A percentile compares a stretch with the other conserved stretches of the same genome.
Evolutionary conservation across 148 eudicot species (phyloP).

Genomic region (Pouteria glomerata): DNA sequence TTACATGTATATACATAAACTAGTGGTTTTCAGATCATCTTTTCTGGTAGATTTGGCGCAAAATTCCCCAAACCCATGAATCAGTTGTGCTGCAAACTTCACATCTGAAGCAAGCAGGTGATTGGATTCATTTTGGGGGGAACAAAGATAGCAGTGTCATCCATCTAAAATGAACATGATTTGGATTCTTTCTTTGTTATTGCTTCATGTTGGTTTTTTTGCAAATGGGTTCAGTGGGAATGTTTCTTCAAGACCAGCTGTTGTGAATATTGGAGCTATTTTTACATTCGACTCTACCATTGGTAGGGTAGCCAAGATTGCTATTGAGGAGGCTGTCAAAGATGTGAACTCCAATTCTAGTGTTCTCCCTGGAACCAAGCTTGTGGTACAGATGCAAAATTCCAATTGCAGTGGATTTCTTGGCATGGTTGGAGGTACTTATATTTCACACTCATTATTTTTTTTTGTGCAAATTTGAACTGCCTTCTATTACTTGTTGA

Average conservation of each 20-base stretch:
- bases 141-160: neutral
- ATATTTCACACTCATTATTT: neutral
- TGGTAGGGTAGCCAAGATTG: slow-evolving; percentile 84
- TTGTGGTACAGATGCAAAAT: slow-evolving; percentile 39
- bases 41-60: neutral
- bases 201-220: slow-evolving; percentile 25
- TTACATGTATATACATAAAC: neutral
- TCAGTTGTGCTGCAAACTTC: slow-evolving; percentile 5
- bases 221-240: slow-evolving; percentile 38
- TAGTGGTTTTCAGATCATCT: neutral
- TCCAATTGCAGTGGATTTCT: slow-evolving; percentile 83
- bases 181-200: slow-evolving; percentile 29
- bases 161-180: slow-evolving; percentile 32
- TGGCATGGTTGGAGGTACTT: slow-evolving; percentile 86
- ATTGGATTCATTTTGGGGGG: neutral
- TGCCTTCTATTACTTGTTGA: neutral
- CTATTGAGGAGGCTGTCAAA: slow-evolving; percentile 75
- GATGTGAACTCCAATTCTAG: slow-evolving; percentile 72
- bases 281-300: slow-evolving; percentile 79
- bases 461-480: neutral
- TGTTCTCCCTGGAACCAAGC: slow-evolving; percentile 54
- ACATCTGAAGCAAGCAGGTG: slow-evolving; percentile 1
- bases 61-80: slow-evolving; percentile 13
- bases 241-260: slow-evolving; percentile 55
- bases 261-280: slow-evolving; percentile 79